Conservation (phyloP, 2,329 filamentous ascomycete genomes). For the Sporothrix variecibatus region DNA sequence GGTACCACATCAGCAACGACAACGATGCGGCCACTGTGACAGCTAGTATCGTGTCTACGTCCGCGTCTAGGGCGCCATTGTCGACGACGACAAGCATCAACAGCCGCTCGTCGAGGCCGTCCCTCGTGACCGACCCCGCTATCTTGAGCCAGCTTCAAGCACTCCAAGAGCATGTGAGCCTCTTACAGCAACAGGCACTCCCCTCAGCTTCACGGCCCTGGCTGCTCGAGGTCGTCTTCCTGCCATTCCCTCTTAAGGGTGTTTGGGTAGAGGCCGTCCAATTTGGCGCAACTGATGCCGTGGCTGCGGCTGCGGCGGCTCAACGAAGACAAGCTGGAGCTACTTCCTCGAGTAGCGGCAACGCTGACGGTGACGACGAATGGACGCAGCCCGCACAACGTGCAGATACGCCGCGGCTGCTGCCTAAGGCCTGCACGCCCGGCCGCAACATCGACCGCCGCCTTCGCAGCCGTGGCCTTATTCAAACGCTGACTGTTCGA, state of each 20-base stretch:
- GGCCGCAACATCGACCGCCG: constrained; percentile 66
- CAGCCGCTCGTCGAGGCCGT: background rate
- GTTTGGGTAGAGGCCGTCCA: constrained; percentile 56
- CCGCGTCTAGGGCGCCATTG: constrained; percentile 44
- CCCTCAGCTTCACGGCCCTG: constrained; percentile 67
- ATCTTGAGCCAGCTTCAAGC: constrained; percentile 49
- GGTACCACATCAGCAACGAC: constrained; percentile 48
- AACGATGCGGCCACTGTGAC: constrained; percentile 50
- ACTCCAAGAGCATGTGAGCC: constrained; percentile 14
- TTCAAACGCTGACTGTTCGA: constrained; percentile 63
- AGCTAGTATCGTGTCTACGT: constrained; percentile 48
- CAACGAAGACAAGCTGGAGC: constrained; percentile 36
- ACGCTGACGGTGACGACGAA: constrained; percentile 42
- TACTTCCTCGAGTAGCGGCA: constrained; percentile 31
- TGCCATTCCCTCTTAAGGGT: constrained; percentile 66
- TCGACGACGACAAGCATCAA: constrained; percentile 13
- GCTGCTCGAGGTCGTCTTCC: constrained; percentile 74
- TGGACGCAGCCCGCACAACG: constrained; percentile 52
- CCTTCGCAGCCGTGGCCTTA: constrained; percentile 72
- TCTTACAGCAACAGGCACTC: constrained; percentile 41
- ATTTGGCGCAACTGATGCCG: constrained; percentile 43
- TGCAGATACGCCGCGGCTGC: constrained; percentile 58
- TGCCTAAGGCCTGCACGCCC: constrained; percentile 67
- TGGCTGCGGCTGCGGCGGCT: constrained; percentile 27
- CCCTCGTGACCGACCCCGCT: constrained; percentile 45